Base-by-base conservation (phyloP, 2,329 filamentous ascomycete species). In the Aureobasidium leucospermi region DNA sequence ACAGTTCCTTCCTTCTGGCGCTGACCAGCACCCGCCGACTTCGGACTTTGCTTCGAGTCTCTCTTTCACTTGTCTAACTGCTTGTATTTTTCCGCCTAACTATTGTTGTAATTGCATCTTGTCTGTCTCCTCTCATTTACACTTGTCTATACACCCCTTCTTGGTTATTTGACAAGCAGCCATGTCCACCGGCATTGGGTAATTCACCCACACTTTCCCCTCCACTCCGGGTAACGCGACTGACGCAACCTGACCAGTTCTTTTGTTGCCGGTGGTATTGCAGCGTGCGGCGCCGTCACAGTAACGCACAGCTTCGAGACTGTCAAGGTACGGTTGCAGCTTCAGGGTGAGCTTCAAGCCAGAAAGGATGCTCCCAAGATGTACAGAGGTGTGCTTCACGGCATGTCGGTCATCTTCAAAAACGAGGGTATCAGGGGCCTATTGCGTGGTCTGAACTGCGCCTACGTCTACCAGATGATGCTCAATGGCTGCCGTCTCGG, bases 231-330 rank as follows among this genome's bases (percentile, higher is more conserved):
- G 1, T 41, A 16, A 32, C 28, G 16, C n/a, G 9, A 43, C 56
- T 63, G 29, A 63, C 36, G 28, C 47, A 58, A 51, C 34, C 23
- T 15, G 13, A 48, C 57, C 57, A 84, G 92, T 66, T 90, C 91
- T 63, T 99, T 99, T 79, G 85, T 97, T 69, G 93, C 94, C 60
- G 94, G 94, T 72, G 94, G 94, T 72, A 89, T 99, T 71, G 94
- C 94, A 71, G 94, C 94, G 65, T 97, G 93, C 77, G 94, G 94
- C 71, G 94, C 94, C 65, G 94, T 99, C 60, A 97, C 93, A 42
- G 92, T 95, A 65, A 97, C 94, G 53, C 94, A 99, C 76, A 92
- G 92, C 60, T 97, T 97, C 78, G 94, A 99, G 77, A 97, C 93
- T 11, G 91, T 99, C 73, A 99, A 99, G 83, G 97, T 97, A 72